Conservation (phyloP, 1,284 basidiomycete species). For the Ceratobasidium theobromae region DNA sequence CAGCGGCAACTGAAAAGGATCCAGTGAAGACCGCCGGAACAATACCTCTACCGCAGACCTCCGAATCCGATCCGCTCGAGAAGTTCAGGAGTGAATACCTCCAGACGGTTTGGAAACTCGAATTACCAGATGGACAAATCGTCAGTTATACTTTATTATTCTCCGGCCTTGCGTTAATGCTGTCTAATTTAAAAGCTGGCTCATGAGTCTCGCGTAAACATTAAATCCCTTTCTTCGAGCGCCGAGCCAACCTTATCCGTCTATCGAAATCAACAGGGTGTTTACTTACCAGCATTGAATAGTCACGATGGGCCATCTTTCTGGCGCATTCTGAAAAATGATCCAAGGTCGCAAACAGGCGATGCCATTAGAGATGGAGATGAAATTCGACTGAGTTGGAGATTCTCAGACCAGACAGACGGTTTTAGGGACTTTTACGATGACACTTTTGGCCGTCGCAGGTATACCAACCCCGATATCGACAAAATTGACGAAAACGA, state of each 20-base stretch:
- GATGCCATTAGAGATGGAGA: conserved; percentile 1
- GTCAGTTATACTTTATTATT: background rate
- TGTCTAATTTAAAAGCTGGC: background rate
- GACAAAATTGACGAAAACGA: background rate
- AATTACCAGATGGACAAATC: background rate
- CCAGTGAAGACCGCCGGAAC: too few species aligned
- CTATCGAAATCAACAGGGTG: background rate
- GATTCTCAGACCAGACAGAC: conserved; percentile 2
- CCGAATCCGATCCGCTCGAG: background rate
- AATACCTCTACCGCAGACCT: too few species aligned
- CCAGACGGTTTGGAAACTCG: background rate
- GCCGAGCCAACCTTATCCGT: conserved; percentile 1
- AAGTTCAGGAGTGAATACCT: background rate
- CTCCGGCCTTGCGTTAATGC: background rate
- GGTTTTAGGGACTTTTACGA: background rate
- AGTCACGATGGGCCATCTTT: conserved; percentile 5
- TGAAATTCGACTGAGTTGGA: conserved; percentile 3
- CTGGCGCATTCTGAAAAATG: conserved; percentile 1
- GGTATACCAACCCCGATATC: background rate
- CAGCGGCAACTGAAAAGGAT: too few species aligned
- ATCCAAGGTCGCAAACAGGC: background rate
- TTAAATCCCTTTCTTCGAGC: background rate
- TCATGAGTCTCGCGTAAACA: conserved; percentile 1
- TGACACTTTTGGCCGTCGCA: conserved; percentile 4
- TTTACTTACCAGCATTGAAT: background rate